phyloP scores from a whole-genome alignment of 1,139 yeast species.

The Taphrina sp. region DNA sequence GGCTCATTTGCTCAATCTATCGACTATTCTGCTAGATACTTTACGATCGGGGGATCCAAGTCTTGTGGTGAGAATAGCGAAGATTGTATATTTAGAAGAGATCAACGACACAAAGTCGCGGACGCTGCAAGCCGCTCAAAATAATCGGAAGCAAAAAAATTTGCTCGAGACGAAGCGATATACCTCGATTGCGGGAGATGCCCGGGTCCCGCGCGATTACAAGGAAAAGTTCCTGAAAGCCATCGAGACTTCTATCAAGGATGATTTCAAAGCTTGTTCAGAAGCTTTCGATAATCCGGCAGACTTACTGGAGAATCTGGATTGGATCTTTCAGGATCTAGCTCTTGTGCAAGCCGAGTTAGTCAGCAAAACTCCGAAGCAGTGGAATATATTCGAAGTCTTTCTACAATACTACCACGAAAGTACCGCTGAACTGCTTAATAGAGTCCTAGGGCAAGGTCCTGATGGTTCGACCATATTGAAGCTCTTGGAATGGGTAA shows the following conservation, averaged over 20 bases:
- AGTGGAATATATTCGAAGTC: slow-evolving; percentile 69
- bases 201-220: slow-evolving; percentile 57
- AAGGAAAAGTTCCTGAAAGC: slow-evolving; percentile 61
- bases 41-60: slow-evolving; percentile 65
- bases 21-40: slow-evolving; percentile 64
- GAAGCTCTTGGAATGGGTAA: slow-evolving; percentile 67
- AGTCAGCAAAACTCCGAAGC: slow-evolving; percentile 60
- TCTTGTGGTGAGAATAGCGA: slow-evolving; percentile 67
- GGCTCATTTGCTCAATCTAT: slow-evolving; percentile 57
- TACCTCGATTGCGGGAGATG: slow-evolving; percentile 27
- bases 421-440: slow-evolving; percentile 62
- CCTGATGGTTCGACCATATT: slow-evolving; percentile 53
- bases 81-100: slow-evolving; percentile 77
- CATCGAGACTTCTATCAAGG: slow-evolving; percentile 60
- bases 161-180: slow-evolving; percentile 15
- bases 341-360: slow-evolving; percentile 61
- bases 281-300: slow-evolving; percentile 52
- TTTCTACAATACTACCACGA: slow-evolving; percentile 68
- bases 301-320: slow-evolving; percentile 65
- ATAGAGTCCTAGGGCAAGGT: slow-evolving; percentile 62
- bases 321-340: slow-evolving; percentile 83
- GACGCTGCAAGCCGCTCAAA: slow-evolving; percentile 42
- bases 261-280: slow-evolving; percentile 65
- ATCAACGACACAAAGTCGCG: slow-evolving; percentile 57
- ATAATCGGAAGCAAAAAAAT: slow-evolving; percentile 36